Base-by-base conservation (phyloP, 768 basidiomycete species). In the Trametes villosa region DNA sequence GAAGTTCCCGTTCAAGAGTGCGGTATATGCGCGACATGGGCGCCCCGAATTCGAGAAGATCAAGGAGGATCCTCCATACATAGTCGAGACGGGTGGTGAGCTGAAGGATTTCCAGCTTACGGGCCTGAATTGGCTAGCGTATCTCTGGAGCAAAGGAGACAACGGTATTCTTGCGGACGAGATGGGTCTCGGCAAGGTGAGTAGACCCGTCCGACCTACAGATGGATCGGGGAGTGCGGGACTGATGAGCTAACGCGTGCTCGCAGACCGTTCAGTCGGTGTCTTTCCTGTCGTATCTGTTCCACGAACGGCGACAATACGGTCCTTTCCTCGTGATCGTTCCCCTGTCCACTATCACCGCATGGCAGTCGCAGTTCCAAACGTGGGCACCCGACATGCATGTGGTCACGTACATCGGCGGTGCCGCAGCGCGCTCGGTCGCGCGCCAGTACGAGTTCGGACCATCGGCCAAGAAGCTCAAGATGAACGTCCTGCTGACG, bases 91-190 rank as follows among this genome's bases (percentile, higher is more conserved):
- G 0, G 94, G 95, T 30, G 94, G 94, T 7, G 75, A 87, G 63
- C 81, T 98, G 62, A 99, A 99, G 76, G 97, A 98, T 69, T 99
- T 99, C 79, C 97, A 99, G 78, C 81, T 98, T 40, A 97, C 94
- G 2, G 97, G 97, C 24, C 81, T 99, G 64, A 99, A 99, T 71
- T 99, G 97, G 97, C 82, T 99, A n/a, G 90, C 93, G 4, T 98
- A 96, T 74, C 79, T 96, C 17, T 98, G 97, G 97, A 87, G 84
- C 65, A 87, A 93, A 67, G 92, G 92, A 9, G 91, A 96, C 68
- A 98, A 98, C 71, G 97, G 97, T 20, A 97, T 99, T 60, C 78
- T 99, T 34, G 97, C 97, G 0, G 97, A 99, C 70, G 97, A 99
- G 82, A 99, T 98, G 97, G 97, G 97, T 72, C 89, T 99, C 26